Conservation (phyloP, 768 basidiomycete species). For the Leccinellum luteum region DNA sequence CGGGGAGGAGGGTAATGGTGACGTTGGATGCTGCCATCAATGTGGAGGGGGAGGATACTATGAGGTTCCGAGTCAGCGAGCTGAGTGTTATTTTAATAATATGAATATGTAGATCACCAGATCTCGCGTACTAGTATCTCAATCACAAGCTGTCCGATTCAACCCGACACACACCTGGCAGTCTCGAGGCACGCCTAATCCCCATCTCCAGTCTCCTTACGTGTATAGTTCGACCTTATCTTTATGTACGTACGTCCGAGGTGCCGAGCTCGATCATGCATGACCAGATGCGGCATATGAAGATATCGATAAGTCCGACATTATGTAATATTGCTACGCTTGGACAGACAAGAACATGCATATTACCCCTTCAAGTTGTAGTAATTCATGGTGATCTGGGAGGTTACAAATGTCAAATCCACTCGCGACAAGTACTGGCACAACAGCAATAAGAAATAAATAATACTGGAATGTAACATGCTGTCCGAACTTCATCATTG, state of each 20-base stretch:
- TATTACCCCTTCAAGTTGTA: neutral
- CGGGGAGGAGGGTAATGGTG: conserved; percentile 71
- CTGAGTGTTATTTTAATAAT: conserved; percentile 2
- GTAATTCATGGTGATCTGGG: neutral
- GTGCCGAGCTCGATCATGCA: neutral
- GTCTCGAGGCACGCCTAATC: neutral
- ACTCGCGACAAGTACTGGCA: conserved; percentile 12
- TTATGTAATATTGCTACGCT: neutral
- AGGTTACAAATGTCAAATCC: conserved; percentile 3
- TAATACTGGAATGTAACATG: conserved; percentile 12
- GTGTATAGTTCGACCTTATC: conserved; percentile 3
- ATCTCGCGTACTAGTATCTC: neutral
- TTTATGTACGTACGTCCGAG: conserved; percentile 5
- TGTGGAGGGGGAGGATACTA: conserved; percentile 6
- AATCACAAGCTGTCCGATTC: conserved; percentile 2
- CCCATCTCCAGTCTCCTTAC: neutral
- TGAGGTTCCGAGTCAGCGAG: conserved; percentile 8
- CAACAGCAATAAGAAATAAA: conserved; percentile 39
- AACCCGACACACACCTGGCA: neutral
- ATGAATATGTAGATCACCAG: neutral
- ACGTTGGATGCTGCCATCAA: conserved; percentile 35
- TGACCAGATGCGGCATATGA: too few species aligned
- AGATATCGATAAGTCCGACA: too few species aligned
- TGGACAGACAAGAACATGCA: neutral
- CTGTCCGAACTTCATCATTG: neutral